These are phyloP conservation scores for Cladosporium colombiae DNA, from an alignment of 2,329 filamentous ascomycete genomes.

Conservation along the genomic window DNA sequence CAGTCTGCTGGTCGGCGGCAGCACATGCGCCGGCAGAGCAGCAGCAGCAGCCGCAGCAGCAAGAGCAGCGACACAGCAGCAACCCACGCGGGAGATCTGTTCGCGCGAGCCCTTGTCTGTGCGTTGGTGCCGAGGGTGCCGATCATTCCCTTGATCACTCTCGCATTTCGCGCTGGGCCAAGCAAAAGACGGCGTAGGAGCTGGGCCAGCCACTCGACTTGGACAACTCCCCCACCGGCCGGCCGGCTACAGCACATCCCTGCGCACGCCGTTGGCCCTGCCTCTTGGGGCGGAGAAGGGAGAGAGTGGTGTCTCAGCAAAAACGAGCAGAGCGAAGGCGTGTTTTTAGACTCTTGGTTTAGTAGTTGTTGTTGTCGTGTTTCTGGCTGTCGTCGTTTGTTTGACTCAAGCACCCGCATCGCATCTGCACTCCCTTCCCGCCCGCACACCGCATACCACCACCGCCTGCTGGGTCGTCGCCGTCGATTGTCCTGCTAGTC, in stretches of 20 bases:
- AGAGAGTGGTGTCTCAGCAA: conserved; percentile 17
- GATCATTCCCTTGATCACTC: conserved; percentile 13
- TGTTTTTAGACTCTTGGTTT: conserved; percentile 10
- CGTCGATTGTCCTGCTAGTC: neutral
- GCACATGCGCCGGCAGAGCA: conserved; percentile 16
- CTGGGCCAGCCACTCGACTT: conserved; percentile 10
- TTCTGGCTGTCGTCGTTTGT: neutral
- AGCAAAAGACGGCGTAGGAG: conserved; percentile 10
- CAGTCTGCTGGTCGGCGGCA: conserved; percentile 8
- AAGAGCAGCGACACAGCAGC: conserved; percentile 7
- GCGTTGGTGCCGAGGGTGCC: conserved; percentile 10
- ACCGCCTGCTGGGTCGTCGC: neutral
- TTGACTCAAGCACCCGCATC: conserved; percentile 19
- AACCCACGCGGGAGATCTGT: conserved; percentile 15
- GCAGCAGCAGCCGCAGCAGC: conserved; percentile 9
- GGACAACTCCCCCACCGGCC: conserved; percentile 14
- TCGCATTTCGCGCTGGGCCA: conserved; percentile 8
- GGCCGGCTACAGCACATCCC: conserved; percentile 17
- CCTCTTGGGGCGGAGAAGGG: conserved; percentile 16
- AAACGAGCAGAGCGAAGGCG: conserved; percentile 21
- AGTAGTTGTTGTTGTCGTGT: neutral
- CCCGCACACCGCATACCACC: conserved; percentile 18
- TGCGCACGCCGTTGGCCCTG: conserved; percentile 19
- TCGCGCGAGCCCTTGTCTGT: conserved; percentile 18
- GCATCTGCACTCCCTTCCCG: conserved; percentile 16